Evolutionary conservation across 2,329 filamentous ascomycete genomes (phyloP).

Genomic region (Colletotrichum trifolii): DNA sequence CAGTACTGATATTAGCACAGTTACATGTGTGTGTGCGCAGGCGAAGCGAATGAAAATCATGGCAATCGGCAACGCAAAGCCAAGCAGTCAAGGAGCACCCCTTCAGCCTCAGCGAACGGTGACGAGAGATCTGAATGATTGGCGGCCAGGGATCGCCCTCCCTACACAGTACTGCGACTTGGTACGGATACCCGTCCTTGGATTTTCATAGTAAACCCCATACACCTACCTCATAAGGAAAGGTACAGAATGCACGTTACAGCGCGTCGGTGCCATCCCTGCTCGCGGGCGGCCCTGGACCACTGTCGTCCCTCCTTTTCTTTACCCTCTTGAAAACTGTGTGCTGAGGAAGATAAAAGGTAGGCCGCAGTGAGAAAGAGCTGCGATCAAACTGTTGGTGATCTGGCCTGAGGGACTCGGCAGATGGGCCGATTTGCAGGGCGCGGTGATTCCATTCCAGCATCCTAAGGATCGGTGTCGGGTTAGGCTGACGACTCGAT

Average conservation of each 20-base stretch:
- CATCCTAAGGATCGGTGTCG: constrained; percentile 9
- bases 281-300: constrained; percentile 1
- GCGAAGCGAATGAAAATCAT: constrained; percentile 33
- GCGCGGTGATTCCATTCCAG: constrained; percentile 31
- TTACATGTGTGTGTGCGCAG: constrained; percentile 23
- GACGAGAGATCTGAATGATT: constrained; percentile 20
- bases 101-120: constrained; percentile 30
- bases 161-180: not conserved
- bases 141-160: constrained; percentile 22
- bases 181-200: constrained; percentile 12
- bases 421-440: constrained; percentile 22
- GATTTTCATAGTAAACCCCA: constrained; percentile 27
- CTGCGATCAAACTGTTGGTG: constrained; percentile 5
- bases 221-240: constrained; percentile 8
- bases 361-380: not conserved
- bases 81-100: constrained; percentile 15
- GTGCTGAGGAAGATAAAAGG: not conserved
- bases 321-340: constrained; percentile 15
- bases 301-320: constrained; percentile 17
- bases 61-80: constrained; percentile 25
- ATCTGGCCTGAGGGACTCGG: constrained; percentile 13
- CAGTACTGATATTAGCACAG: not conserved
- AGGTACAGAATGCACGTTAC: constrained; percentile 5
- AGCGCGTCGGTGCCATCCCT: constrained; percentile 11
- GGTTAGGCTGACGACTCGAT: constrained; percentile 16